Percentiles rank a stretch among this genome's conserved stretches.
These are phyloP conservation scores for Porodaedalea pini DNA, from an alignment of 1,284 basidiomycete genomes.

Conservation along the genomic window DNA sequence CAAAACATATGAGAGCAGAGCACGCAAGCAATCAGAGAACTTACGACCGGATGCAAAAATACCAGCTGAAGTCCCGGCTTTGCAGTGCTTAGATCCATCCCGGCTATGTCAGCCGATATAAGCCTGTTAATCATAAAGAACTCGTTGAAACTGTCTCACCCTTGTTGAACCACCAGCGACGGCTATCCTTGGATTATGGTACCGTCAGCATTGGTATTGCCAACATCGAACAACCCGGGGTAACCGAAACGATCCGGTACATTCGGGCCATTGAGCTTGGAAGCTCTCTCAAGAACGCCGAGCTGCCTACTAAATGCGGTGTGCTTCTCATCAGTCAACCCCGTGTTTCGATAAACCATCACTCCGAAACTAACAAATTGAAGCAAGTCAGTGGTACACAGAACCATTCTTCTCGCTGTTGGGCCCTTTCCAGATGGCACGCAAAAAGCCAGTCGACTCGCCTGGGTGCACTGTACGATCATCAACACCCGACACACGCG, in stretches of 20 bases:
- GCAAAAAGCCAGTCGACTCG: conserved; percentile 36
- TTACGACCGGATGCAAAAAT: too few species aligned
- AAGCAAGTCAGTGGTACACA: not conserved
- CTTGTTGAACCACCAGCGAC: conserved; percentile 26
- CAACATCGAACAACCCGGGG: conserved; percentile 25
- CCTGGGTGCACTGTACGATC: conserved; percentile 13
- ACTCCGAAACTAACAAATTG: conserved; percentile 25
- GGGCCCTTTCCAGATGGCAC: conserved; percentile 32
- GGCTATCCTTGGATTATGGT: conserved; percentile 19
- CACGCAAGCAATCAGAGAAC: too few species aligned
- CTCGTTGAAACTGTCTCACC: not conserved
- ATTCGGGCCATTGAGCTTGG: conserved; percentile 23
- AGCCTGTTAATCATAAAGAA: not conserved
- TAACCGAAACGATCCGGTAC: conserved; percentile 11
- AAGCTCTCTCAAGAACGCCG: conserved; percentile 25
- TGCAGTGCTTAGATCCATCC: too few species aligned
- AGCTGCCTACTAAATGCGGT: conserved; percentile 27
- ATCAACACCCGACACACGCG: not conserved
- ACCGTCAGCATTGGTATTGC: conserved; percentile 24
- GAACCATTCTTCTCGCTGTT: conserved; percentile 1
- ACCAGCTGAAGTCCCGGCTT: too few species aligned
- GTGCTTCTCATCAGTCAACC: conserved; percentile 25
- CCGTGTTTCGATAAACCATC: conserved; percentile 28
- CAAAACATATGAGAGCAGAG: too few species aligned
- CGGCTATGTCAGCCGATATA: not conserved